Evolutionary conservation across 2,329 filamentous ascomycete genomes (phyloP).

Genomic region (Aspergillus sp.): DNA sequence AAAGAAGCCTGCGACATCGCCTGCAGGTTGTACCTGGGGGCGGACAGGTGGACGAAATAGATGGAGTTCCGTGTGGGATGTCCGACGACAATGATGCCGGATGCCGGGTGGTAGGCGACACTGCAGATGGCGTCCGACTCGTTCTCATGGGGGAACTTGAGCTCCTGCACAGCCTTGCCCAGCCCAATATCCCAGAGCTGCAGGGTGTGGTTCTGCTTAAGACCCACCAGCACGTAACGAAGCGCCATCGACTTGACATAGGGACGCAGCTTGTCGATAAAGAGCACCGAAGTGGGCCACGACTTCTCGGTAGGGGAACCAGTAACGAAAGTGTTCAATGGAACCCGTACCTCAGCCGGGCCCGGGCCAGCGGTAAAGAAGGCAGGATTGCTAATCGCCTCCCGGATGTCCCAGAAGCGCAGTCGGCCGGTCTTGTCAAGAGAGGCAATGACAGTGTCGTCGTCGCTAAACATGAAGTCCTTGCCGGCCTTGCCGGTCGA

Average conservation of each 20-base stretch:
- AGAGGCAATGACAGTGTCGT: conserved; percentile 90
- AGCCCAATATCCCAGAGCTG: conserved; percentile 98
- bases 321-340: conserved; percentile 82
- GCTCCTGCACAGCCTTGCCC: conserved; percentile 92
- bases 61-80: conserved; percentile 96
- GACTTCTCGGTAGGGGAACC: conserved; percentile 88
- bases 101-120: conserved; percentile 87
- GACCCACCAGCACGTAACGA: conserved; percentile 92
- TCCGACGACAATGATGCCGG: conserved; percentile 90
- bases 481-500: conserved; percentile 97
- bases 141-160: conserved; percentile 93
- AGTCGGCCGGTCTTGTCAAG: conserved; percentile 95
- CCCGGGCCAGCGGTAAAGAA: conserved; percentile 44
- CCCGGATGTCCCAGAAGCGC: conserved; percentile 97
- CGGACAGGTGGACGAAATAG: conserved; percentile 94
- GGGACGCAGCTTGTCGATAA: conserved; percentile 93
- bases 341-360: conserved; percentile 77
- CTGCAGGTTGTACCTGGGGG: conserved; percentile 82
- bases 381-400: conserved; percentile 61
- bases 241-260: conserved; percentile 88
- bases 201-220: conserved; percentile 98
- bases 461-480: conserved; percentile 96
- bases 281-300: conserved; percentile 92
- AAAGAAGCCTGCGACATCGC: conserved; percentile 85
- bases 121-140: conserved; percentile 98